Conservation (phyloP, 768 basidiomycete species). For the Mrakia blollopis region DNA sequence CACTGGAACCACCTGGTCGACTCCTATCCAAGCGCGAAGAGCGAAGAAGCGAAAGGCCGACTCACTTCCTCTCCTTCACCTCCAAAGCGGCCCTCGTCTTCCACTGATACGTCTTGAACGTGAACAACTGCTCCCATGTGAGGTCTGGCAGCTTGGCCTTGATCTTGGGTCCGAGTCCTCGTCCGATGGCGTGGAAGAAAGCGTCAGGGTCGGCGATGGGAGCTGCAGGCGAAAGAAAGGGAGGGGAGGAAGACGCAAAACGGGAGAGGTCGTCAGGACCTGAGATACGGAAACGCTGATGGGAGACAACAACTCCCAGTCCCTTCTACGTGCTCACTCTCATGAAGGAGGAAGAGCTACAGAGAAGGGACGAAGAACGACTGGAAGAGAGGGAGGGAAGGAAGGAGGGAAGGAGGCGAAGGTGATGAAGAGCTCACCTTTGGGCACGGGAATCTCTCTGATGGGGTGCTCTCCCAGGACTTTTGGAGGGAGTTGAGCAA, state of each 20-base stretch:
- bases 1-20: background rate
- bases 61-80: conserved; percentile 67
- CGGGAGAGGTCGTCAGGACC: too few species aligned
- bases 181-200: conserved; percentile 70
- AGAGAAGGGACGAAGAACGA: too few species aligned
- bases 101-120: conserved; percentile 54
- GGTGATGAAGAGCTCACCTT: conserved; percentile 15
- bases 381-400: background rate
- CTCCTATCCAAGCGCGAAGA: background rate
- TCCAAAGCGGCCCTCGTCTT: conserved; percentile 58
- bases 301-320: too few species aligned
- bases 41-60: conserved; percentile 15
- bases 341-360: too few species aligned
- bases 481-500: background rate
- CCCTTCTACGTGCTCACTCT: too few species aligned
- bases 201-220: conserved; percentile 46
- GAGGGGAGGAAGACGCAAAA: background rate
- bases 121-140: conserved; percentile 70
- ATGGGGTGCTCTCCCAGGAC: background rate
- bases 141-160: conserved; percentile 48
- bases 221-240: conserved; percentile 4
- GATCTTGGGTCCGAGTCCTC: conserved; percentile 62
- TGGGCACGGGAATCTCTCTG: conserved; percentile 2
- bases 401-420: background rate
- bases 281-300: too few species aligned